These are phyloP conservation scores for Eustoma russellianum DNA, from an alignment of 257 asterid genomes.

Conservation along the genomic window DNA sequence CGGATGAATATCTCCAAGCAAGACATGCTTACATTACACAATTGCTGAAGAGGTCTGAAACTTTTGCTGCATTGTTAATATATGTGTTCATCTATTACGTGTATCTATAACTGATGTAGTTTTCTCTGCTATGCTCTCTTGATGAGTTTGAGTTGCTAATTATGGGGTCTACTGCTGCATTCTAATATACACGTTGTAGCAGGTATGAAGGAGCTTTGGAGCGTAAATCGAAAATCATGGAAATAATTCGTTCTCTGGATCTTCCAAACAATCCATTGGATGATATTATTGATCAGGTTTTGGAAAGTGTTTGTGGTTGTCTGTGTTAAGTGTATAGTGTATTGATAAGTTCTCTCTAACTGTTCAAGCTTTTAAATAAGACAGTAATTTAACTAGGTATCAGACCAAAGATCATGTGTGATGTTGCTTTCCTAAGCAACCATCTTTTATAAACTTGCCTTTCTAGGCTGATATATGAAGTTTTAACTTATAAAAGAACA, in stretches of 20 bases:
- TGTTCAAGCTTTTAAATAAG: too few species aligned
- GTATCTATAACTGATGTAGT: constrained; percentile 5
- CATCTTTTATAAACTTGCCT: too few species aligned
- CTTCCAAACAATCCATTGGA: constrained; percentile 98
- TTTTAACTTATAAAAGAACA: too few species aligned
- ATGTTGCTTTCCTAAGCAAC: too few species aligned
- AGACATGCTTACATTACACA: constrained; percentile 65
- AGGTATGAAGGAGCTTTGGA: constrained; percentile 85
- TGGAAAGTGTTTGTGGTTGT: neutral
- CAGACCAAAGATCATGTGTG: too few species aligned
- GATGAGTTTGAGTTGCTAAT: neutral
- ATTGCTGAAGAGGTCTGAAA: constrained; percentile 51
- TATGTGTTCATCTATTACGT: neutral
- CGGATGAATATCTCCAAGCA: constrained; percentile 83
- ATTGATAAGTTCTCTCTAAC: too few species aligned
- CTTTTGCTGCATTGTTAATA: constrained; percentile 1
- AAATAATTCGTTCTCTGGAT: constrained; percentile 76
- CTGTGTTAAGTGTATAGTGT: too few species aligned
- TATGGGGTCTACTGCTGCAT: neutral
- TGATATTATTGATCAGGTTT: constrained; percentile 95
- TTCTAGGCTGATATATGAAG: too few species aligned
- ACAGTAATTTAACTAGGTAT: too few species aligned
- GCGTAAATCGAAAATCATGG: constrained; percentile 61
- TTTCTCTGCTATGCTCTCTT: neutral
- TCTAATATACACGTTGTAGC: constrained; percentile 10